These are phyloP conservation scores for Rutstroemia sp. DNA, from an alignment of 2,329 filamentous ascomycete genomes.

Conservation along the genomic window DNA sequence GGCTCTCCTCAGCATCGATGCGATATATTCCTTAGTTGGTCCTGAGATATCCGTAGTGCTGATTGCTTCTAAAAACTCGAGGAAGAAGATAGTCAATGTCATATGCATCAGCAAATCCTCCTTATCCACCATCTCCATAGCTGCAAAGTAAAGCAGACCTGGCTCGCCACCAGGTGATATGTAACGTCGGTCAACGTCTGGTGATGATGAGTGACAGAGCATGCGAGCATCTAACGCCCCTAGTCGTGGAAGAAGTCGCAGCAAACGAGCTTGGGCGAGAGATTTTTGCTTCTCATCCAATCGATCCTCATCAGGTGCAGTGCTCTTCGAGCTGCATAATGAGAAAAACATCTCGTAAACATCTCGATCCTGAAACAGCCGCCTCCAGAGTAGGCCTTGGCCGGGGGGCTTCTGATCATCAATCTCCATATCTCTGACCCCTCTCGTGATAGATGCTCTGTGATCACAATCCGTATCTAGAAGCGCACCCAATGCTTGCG, in stretches of 20 bases:
- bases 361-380: conserved; percentile 40
- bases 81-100: conserved; percentile 28
- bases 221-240: conserved; percentile 24
- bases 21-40: conserved; percentile 24
- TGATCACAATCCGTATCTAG: conserved; percentile 47
- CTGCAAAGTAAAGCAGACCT: conserved; percentile 28
- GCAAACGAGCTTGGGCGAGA: conserved; percentile 28
- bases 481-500: conserved; percentile 43
- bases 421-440: conserved; percentile 31
- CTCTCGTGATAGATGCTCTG: conserved; percentile 23
- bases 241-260: conserved; percentile 28
- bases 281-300: conserved; percentile 29
- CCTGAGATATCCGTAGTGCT: conserved; percentile 23
- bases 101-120: conserved; percentile 31
- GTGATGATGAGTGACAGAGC: conserved; percentile 23
- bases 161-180: conserved; percentile 11
- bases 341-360: conserved; percentile 40
- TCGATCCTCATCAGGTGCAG: conserved; percentile 15
- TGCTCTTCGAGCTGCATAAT: conserved; percentile 27
- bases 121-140: conserved; percentile 28
- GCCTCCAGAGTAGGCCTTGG: conserved; percentile 46
- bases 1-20: conserved; percentile 21
- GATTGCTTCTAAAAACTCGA: conserved; percentile 27
- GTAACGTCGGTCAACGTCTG: conserved; percentile 23
- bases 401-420: conserved; percentile 36